Percentiles rank a stretch among this genome's conserved stretches.
These are phyloP conservation scores for Alternaria alternata DNA, from an alignment of 2,329 filamentous ascomycete species.

Conservation along the genomic window DNA sequence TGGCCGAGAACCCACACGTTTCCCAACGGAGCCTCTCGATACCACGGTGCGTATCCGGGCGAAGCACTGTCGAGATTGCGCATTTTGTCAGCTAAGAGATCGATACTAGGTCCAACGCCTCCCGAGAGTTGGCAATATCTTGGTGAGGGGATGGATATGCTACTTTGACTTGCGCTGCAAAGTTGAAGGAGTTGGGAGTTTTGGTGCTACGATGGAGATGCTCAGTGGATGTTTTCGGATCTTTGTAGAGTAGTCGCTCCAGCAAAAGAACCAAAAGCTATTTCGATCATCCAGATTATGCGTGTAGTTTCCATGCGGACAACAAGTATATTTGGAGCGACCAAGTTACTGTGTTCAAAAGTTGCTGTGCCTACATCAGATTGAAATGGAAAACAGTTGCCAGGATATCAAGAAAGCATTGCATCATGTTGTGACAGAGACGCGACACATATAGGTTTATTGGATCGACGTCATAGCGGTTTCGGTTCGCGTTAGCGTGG, in stretches of 20 bases:
- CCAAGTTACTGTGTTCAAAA: neutral
- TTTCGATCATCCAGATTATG: neutral
- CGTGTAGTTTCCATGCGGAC: neutral
- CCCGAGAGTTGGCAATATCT: neutral
- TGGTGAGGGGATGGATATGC: too few relatives aligned
- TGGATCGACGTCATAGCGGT: neutral
- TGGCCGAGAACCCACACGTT: neutral
- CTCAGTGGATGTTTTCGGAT: neutral
- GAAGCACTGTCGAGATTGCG: constrained; percentile 17
- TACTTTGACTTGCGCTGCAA: neutral
- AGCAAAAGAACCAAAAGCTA: neutral
- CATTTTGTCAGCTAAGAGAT: constrained; percentile 20
- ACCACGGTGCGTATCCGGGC: constrained; percentile 13
- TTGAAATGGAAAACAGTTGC: neutral
- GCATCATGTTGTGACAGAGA: neutral
- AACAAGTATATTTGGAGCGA: neutral
- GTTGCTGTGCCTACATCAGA: neutral
- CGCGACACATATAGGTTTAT: neutral
- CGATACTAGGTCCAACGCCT: neutral
- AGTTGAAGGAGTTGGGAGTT: neutral
- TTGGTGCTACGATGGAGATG: neutral
- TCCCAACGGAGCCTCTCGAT: constrained; percentile 2
- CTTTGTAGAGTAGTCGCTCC: neutral
- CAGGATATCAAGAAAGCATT: too few relatives aligned
- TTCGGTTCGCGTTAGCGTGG: neutral